These are phyloP conservation scores for Triticum turgidum DNA, from an alignment of 176 grass and related monocot species.

Conservation along the genomic window DNA sequence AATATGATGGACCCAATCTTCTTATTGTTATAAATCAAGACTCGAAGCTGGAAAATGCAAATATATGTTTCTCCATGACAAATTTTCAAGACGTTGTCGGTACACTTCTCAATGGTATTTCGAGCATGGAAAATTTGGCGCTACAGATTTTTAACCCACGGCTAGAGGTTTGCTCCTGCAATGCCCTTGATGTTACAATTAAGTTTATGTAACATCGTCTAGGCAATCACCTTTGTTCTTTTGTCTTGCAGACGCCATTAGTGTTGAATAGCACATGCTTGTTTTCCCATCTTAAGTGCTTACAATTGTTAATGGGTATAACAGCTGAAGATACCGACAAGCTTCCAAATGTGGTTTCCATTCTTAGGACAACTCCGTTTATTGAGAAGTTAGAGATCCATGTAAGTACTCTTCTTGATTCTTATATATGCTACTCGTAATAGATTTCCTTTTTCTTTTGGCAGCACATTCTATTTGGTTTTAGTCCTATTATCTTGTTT, in stretches of 20 bases:
- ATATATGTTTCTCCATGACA: background rate
- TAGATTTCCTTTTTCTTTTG: too few species aligned
- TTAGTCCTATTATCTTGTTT: background rate
- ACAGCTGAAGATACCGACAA: background rate
- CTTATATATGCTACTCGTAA: background rate
- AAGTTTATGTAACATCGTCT: background rate
- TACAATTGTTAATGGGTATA: background rate
- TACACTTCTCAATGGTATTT: conserved; percentile 7
- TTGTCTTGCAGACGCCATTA: background rate
- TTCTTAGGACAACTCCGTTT: background rate
- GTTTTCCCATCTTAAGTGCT: conserved; percentile 1
- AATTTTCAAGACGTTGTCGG: background rate
- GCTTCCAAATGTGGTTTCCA: background rate
- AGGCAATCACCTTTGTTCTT: background rate
- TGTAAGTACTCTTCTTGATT: background rate
- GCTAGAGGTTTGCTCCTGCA: background rate
- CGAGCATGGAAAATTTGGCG: background rate
- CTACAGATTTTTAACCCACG: background rate
- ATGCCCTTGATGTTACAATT: background rate
- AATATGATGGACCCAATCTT: background rate
- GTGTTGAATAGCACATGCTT: background rate
- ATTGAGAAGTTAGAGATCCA: conserved; percentile 8
- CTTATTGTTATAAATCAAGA: background rate
- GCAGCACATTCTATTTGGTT: background rate
- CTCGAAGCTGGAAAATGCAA: background rate